Evolutionary conservation across 768 basidiomycete genomes (phyloP), one percentile per base, ranked within the genome.

Genomic region (Psilocybe subaeruginosa): DNA sequence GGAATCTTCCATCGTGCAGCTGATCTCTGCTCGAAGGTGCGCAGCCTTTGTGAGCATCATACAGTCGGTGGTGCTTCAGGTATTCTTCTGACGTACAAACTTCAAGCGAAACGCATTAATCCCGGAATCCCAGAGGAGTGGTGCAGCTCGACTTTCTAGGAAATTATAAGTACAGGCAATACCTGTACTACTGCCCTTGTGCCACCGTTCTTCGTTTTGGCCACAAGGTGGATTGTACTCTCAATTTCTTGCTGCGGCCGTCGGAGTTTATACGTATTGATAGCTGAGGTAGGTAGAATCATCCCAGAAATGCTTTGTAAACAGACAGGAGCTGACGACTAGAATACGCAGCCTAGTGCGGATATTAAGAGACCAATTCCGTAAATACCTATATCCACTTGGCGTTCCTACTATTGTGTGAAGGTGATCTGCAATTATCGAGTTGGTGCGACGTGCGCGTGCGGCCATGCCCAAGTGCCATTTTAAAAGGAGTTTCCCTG

Each of bases 271-370:
- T 62, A 52, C 30, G n/a, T 37, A 49, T 23, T 52, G 16, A 16
- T 23, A 41, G 29, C 60, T 53, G 35, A 45, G 55, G 60, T 30
- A 35, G 56, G 55, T 53, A 17, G 11, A 23, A 57, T 62, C 49
- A 27, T 62, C 60, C 50, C 60, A 62, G 55, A 54, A 37, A 49
- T 54, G 30, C 29, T 30, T 56, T 48, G n/a, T 51, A n/a, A 39
- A 33, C 31, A 39, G 29, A 45, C 43, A 37, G 53, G 19, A 17
- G 47, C 43, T 56, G 55, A 53, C 55, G 17, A 56, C 30, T 53
- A n/a, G 4, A 37, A 37, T 45, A 53, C 62, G 62, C 62, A 55
- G 58, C 49, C 58, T 59, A 12, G 54, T 56, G 62, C 62, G 62
- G 62, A 35, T 31, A 45, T 63, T 59, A 37, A 45, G 58, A 56